Conservation (phyloP, 306 rosid species). For the Medicago arabica region DNA sequence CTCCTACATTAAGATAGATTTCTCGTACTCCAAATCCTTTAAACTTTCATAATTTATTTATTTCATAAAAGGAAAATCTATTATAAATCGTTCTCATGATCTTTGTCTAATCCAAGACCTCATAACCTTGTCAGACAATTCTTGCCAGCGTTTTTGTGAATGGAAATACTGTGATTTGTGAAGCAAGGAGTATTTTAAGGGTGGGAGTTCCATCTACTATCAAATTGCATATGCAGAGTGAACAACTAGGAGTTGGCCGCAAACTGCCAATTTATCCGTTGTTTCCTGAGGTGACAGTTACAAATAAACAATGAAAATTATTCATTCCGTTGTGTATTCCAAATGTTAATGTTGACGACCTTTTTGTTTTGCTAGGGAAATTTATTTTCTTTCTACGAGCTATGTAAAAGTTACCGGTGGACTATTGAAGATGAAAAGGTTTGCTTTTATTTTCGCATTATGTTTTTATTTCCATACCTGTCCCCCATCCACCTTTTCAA, state of each 20-base stretch:
- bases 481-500: neutral
- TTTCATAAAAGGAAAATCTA: neutral
- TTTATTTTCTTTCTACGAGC: constrained; percentile 86
- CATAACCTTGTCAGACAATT: constrained; percentile 62
- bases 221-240: constrained; percentile 78
- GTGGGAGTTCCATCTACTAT: constrained; percentile 78
- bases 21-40: neutral
- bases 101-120: constrained; percentile 39
- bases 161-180: constrained; percentile 65
- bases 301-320: neutral
- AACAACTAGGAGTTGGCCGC: constrained; percentile 78
- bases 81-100: neutral
- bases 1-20: constrained; percentile 5
- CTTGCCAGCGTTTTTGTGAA: constrained; percentile 61
- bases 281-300: constrained; percentile 74
- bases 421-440: constrained; percentile 89
- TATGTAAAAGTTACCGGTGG: constrained; percentile 88
- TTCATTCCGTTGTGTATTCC: constrained; percentile 31
- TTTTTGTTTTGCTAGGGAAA: constrained; percentile 66
- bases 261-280: constrained; percentile 84
- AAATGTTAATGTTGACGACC: constrained; percentile 39
- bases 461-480: constrained; percentile 21
- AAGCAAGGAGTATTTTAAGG: constrained; percentile 65
- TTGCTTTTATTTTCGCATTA: constrained; percentile 28
- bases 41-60: neutral